phyloP scores from a whole-genome alignment of 306 rosid genomes.

The Vicia faba region DNA sequence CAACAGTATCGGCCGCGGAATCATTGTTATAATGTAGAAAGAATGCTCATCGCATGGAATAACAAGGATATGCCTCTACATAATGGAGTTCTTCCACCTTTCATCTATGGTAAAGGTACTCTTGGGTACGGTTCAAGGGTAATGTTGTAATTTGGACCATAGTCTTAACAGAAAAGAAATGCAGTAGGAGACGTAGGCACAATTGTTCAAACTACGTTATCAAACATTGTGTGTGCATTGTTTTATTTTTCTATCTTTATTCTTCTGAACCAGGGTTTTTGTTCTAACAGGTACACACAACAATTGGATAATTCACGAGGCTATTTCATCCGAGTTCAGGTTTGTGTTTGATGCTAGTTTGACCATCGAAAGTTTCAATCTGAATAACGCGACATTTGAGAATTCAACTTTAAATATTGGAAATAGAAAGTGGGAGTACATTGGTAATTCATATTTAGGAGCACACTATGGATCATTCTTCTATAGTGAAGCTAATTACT shows the following conservation, averaged over 20 bases:
- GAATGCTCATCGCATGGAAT: conserved; percentile 84
- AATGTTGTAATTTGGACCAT: background rate
- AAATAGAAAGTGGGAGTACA: conserved; percentile 75
- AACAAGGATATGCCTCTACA: conserved; percentile 67
- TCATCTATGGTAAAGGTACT: conserved; percentile 69
- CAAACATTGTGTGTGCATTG: background rate
- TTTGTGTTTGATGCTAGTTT: conserved; percentile 84
- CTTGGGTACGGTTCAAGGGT: background rate
- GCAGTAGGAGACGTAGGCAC: background rate
- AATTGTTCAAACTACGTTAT: background rate
- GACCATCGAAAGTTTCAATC: conserved; percentile 66
- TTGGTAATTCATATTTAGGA: conserved; percentile 65
- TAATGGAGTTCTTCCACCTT: conserved; percentile 91
- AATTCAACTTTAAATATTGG: conserved; percentile 42
- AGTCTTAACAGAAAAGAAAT: background rate
- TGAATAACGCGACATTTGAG: conserved; percentile 38
- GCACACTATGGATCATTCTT: conserved; percentile 72
- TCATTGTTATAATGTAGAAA: conserved; percentile 54
- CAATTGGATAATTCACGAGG: conserved; percentile 79
- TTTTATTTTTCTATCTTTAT: background rate
- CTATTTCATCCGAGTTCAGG: conserved; percentile 74
- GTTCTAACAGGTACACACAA: conserved; percentile 49
- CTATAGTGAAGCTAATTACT: conserved; percentile 49
- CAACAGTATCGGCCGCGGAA: conserved; percentile 48
- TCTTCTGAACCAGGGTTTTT: background rate